phyloP scores from a whole-genome alignment of 2,329 filamentous ascomycete species.

The Botrytis medusae region DNA sequence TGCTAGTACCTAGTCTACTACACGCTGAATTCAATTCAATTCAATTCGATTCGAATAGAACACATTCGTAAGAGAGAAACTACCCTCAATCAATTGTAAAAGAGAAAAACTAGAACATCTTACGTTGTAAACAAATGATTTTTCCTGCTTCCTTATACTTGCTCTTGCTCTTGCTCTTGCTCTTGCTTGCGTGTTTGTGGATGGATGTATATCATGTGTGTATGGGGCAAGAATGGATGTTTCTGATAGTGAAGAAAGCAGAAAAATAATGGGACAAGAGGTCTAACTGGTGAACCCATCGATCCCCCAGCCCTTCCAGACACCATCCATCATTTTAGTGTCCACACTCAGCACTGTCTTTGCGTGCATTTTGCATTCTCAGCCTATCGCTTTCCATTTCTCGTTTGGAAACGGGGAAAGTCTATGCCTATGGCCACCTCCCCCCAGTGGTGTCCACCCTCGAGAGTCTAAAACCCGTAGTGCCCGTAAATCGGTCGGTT shows the following conservation, averaged over 20 bases:
- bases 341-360: not conserved
- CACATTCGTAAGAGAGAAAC: not conserved
- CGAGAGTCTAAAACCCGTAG: not conserved
- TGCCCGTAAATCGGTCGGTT: not conserved
- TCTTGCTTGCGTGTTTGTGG: not conserved
- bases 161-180: not conserved
- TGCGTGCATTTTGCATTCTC: not conserved
- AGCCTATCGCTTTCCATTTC: not conserved
- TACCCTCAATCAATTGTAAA: not conserved
- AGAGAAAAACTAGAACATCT: not conserved
- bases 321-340: not conserved
- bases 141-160: not conserved
- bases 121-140: not conserved
- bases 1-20: not conserved
- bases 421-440: not conserved
- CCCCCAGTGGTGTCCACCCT: not conserved
- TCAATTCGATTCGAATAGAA: not conserved
- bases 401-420: not conserved
- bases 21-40: not conserved
- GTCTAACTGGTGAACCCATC: not conserved
- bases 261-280: not conserved
- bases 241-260: not conserved
- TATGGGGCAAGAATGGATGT: not conserved
- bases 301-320: not conserved
- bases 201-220: not conserved